Base-by-base conservation (phyloP, 140 eudicot genomes). In the Cichorium intybus region DNA sequence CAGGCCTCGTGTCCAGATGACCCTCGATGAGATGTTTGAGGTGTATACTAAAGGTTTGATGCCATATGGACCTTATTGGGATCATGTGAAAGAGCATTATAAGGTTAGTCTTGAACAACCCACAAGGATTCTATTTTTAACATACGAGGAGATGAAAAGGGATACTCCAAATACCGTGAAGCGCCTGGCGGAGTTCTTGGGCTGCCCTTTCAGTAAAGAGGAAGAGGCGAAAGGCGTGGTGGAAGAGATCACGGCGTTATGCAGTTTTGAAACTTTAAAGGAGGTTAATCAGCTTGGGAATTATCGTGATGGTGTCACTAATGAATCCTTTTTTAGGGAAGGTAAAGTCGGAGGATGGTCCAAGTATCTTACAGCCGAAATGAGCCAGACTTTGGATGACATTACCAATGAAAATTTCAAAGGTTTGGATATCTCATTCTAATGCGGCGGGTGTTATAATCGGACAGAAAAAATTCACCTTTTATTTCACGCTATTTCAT, bases 21-120 rank as follows among this genome's bases (percentile, higher is more conserved):
- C 75, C 1, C 3, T 78, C 1, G 51, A 73, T 3, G 71, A 72
- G 16, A 68, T 72, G 7, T 78, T 72, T 47, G n/a, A n/a, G n/a
- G n/a, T n/a, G n/a, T n/a, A n/a, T n/a, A n/a, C n/a, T n/a, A n/a
- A n/a, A n/a, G n/a, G n/a, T n/a, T n/a, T n/a, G n/a, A n/a, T n/a
- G n/a, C n/a, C n/a, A n/a, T n/a, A n/a, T n/a, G n/a, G n/a, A n/a
- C n/a, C n/a, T n/a, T n/a, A n/a, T n/a, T n/a, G n/a, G n/a, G n/a
- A n/a, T n/a, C n/a, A n/a, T n/a, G n/a, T n/a, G n/a, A n/a, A n/a
- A n/a, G n/a, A n/a, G n/a, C n/a, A n/a, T n/a, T n/a, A n/a, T n/a
- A n/a, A 10, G 8, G 73, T 24, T 0, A 37, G 26, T 14, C 5
- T 53, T 22, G 54, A 67, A 7, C 62, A 54, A 24, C 55, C 64